A percentile compares a stretch with the other conserved stretches of the same genome.
Evolutionary conservation across 805 yeast species (phyloP).

Genomic region (Peterozyma toletana): DNA sequence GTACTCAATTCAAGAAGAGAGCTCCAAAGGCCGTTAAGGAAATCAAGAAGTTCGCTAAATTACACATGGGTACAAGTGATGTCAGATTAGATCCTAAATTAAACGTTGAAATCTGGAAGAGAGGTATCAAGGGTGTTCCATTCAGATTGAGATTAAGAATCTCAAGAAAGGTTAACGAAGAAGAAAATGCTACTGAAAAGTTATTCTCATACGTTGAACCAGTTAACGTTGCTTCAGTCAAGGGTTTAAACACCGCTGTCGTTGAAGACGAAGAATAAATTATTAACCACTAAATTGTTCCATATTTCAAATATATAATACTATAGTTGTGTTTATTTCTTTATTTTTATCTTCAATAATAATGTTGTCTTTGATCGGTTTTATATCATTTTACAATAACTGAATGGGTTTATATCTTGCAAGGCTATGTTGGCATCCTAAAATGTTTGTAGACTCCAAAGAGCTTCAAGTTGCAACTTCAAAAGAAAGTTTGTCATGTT

Average conservation of each 20-base stretch:
- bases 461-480: no score
- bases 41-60: conserved; percentile 95
- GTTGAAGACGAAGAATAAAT: conserved; percentile 59
- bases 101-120: conserved; percentile 98
- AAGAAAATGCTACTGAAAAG: conserved; percentile 98
- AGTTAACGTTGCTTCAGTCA: conserved; percentile 87
- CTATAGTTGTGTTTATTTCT: conserved; percentile 1
- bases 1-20: conserved; percentile 98
- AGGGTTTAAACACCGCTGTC: conserved; percentile 97
- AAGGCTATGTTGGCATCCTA: no score
- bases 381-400: not conserved
- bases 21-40: conserved; percentile 99
- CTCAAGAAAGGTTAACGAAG: conserved; percentile 99
- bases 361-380: conserved; percentile 3
- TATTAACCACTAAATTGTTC: no score
- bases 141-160: conserved; percentile 97
- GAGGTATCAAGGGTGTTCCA: conserved; percentile 99
- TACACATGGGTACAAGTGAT: conserved; percentile 98
- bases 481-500: no score
- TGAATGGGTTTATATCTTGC: no score
- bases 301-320: no score
- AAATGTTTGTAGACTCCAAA: no score
- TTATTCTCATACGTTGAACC: conserved; percentile 98
- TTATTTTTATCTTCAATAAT: conserved; percentile 6
- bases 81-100: conserved; percentile 98